Conservation (phyloP, 768 basidiomycete species). For the Boletellus emodensis region DNA sequence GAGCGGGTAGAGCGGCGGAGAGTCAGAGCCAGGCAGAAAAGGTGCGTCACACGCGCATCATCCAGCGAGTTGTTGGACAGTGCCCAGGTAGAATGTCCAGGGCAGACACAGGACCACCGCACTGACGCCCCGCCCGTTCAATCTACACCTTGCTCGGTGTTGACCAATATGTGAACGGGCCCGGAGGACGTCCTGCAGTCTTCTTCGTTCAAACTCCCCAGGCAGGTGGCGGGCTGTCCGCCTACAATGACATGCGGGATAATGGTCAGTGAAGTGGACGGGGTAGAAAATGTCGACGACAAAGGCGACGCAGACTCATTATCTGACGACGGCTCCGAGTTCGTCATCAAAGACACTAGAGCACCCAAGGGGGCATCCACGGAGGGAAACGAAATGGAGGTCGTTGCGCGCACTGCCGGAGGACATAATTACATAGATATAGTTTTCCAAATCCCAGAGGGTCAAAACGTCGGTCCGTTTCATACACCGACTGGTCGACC, state of each 20-base stretch:
- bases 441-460: constrained; percentile 20
- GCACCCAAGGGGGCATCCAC: neutral
- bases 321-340: neutral
- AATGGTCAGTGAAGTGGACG: constrained; percentile 18
- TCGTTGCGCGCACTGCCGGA: constrained; percentile 12
- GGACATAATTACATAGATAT: constrained; percentile 32
- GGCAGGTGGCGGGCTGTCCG: constrained; percentile 23
- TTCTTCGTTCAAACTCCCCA: neutral
- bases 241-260: constrained; percentile 23
- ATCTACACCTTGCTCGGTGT: neutral
- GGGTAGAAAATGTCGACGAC: constrained; percentile 28
- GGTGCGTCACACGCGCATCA: constrained; percentile 55
- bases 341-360: neutral
- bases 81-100: constrained; percentile 23
- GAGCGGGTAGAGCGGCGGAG: no score
- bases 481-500: neutral
- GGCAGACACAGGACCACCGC: neutral
- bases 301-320: constrained; percentile 22
- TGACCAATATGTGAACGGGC: constrained; percentile 20
- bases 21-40: no score
- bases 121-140: neutral
- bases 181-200: neutral
- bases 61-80: constrained; percentile 35
- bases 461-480: neutral
- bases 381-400: constrained; percentile 5